Evolutionary conservation across 257 asterid species (phyloP), one percentile per base, ranked within the genome.

Genomic region (Ophiorrhiza pumila): DNA sequence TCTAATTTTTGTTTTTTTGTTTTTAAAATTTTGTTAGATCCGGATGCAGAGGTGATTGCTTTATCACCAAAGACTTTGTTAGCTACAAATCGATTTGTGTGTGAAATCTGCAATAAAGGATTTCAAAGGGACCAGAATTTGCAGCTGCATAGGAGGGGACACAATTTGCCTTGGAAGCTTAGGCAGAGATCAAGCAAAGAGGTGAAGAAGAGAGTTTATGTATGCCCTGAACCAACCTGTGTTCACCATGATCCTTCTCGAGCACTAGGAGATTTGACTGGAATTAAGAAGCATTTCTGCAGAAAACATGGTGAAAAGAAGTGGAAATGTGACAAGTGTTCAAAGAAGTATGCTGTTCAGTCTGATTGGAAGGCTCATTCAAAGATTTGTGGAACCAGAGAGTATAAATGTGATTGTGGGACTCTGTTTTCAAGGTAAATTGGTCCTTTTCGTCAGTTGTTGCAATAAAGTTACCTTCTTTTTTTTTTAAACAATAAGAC

Each of bases 301-400:
- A 58, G 97, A 71, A 92, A 92, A 80, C 97, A 92, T 37, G 96
- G 97, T 23, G 96, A 92, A 82, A 92, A 92, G 89, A 92, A 91
- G 77, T 88, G 95, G 93, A 88, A 88, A 84, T 91, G 97, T 77
- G 93, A 88, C 0, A 85, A 85, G 57, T 91, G 97, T 56, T 87
- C 95, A 1, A 92, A 92, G 84, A 90, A 90, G 65, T 92, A 92
- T 41, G 97, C 97, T 0, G 97, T 92, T 46, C 95, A 88, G 61
- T 92, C 97, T n/a, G 97, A 92, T 57, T 90, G 96, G 89, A 92
- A 92, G 72, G 97, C 96, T 45, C 97, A 92, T 78, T 83, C 88
- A 18, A 92, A 92, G 85, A 82, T 88, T 76, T 92, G 97, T 77
- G 98, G 98, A 18, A 90, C 93, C 14, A 87, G 77, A 78, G 96